Evolutionary conservation across 805 yeast species (phyloP).

Genomic region (Candida pini): DNA sequence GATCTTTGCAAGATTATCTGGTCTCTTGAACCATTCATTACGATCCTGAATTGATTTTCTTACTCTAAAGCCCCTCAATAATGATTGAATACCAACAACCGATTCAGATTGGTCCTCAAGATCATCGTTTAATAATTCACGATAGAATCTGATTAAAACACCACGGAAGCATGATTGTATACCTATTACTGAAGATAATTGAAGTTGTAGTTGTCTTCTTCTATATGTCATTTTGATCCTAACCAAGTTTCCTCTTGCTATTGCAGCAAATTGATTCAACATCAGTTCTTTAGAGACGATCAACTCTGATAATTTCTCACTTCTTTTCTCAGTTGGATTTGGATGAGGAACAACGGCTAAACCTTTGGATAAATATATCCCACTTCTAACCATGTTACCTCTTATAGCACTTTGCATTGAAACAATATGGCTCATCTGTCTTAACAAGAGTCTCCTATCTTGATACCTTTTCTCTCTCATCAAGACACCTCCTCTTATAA

Average conservation of each 20-base stretch:
- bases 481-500: constrained; percentile 28
- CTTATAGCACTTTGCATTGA: constrained; percentile 40
- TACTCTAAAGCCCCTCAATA: constrained; percentile 40
- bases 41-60: constrained; percentile 33
- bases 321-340: constrained; percentile 35
- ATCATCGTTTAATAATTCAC: constrained; percentile 50
- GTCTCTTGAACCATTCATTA: constrained; percentile 42
- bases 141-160: constrained; percentile 49
- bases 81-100: constrained; percentile 48
- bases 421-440: constrained; percentile 20
- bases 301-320: constrained; percentile 37
- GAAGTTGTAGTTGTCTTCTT: constrained; percentile 13
- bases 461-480: constrained; percentile 14
- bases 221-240: constrained; percentile 25
- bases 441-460: constrained; percentile 13
- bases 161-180: constrained; percentile 64
- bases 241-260: constrained; percentile 37
- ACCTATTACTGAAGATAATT: constrained; percentile 28
- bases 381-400: constrained; percentile 30
- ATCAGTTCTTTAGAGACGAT: constrained; percentile 34
- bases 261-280: constrained; percentile 36
- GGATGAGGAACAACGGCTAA: constrained; percentile 21
- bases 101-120: constrained; percentile 37
- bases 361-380: constrained; percentile 2
- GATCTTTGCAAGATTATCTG: constrained; percentile 49